Evolutionary conservation across 192 early-diverging fungal genomes (phyloP).

Genomic region (Linnemannia elongata): DNA sequence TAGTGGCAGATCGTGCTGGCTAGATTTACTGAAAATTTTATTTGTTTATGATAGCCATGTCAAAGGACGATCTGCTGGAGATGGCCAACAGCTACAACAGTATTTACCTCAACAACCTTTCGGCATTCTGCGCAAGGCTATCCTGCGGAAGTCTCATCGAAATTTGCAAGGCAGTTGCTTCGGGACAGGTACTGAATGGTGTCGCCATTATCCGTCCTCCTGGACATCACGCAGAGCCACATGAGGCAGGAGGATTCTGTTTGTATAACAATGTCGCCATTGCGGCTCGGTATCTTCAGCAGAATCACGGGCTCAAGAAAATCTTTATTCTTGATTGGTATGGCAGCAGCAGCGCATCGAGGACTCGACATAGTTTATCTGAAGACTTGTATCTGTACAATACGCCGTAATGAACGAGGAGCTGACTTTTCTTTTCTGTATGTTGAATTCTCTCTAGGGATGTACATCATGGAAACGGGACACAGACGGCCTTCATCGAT

Average conservation of each 20-base stretch:
- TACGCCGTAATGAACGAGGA: too few relatives aligned
- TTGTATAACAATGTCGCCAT: constrained; percentile 93
- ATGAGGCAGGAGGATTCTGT: constrained; percentile 89
- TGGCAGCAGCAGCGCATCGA: neutral
- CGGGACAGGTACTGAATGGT: constrained; percentile 75
- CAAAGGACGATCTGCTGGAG: constrained; percentile 62
- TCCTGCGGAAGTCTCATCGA: constrained; percentile 84
- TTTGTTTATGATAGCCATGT: constrained; percentile 49
- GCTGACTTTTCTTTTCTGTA: neutral
- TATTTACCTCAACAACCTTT: constrained; percentile 77
- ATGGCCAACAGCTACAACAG: constrained; percentile 69
- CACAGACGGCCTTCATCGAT: constrained; percentile 83
- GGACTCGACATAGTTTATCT: neutral
- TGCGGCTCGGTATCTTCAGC: constrained; percentile 75
- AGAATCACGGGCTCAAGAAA: constrained; percentile 56
- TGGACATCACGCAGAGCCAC: constrained; percentile 90
- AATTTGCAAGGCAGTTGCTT: constrained; percentile 77
- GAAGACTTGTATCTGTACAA: neutral
- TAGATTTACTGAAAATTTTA: neutral
- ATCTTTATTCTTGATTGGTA: constrained; percentile 92
- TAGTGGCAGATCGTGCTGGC: neutral
- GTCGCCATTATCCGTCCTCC: constrained; percentile 94
- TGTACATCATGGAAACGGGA: constrained; percentile 97
- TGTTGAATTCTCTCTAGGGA: constrained; percentile 66
- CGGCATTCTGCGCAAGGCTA: constrained; percentile 74